Base-by-base conservation (phyloP, 805 yeast species). In the Isabelozyma gotoi region DNA sequence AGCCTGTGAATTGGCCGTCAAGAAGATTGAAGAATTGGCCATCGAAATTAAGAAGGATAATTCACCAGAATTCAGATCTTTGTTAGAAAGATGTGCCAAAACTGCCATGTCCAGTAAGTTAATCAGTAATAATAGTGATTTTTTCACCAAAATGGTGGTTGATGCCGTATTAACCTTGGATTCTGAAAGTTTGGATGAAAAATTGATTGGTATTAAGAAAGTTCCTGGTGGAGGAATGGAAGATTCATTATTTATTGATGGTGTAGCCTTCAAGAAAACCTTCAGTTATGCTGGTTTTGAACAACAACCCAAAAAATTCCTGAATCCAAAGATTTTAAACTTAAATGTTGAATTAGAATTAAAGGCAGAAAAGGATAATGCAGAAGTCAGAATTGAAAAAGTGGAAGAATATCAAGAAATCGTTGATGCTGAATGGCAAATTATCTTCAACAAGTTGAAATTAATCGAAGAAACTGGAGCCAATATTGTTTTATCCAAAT, bases 371-470 rank as follows among this genome's bases (percentile, higher is more conserved):
- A 92, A 90, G 73, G 99, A 94, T 66, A 94, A 94, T 62, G 99
- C 99, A 7, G 99, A 94, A 74, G 98, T 94, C 27, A 81, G 99
- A 54, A 94, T 94, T 40, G 95, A 88, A 57, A 85, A 90, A 63
- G 97, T 94, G 43, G 78, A 81, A 45, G 97, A 92, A 57, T 94
- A 94, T 68, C 99, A 94, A 73, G 89, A 85, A 27, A 85, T 94
- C 45, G 99, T 94, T 15, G 98, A 94, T 67, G 99, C 99, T n/a
- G 99, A 94, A 68, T 94, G 99, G 98, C 81, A 88, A 63, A 86
- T 94, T 52, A 94, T 94, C 52, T 76, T 87, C 57, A 79, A 85
- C 60, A 94, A 94, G 69, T 78, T 94, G 53, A 85, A 88, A 58
- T 84, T 88, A 41, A 85, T 94, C 51, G 84, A 81, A 55, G 77